phyloP scores from a whole-genome alignment of 495 filamentous ascomycete genomes.

The Diplogelasinospora grovesii region DNA sequence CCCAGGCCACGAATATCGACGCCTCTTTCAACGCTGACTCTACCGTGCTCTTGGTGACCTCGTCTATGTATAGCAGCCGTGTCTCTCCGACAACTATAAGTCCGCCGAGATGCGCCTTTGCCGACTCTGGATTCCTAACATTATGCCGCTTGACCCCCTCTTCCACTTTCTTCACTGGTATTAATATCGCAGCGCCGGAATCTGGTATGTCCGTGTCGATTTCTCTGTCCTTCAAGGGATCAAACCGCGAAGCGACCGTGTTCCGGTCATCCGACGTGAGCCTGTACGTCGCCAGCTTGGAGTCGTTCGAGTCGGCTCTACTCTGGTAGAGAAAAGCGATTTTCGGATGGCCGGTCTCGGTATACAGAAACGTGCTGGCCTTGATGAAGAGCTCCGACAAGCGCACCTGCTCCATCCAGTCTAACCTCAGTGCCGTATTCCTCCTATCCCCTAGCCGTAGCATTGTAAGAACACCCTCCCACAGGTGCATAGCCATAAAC shows the following conservation, averaged over 20 bases:
- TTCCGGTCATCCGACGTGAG: conserved; percentile 46
- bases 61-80: conserved; percentile 73
- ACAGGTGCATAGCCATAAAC: conserved; percentile 80
- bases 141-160: conserved; percentile 46
- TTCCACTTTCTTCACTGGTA: conserved; percentile 63
- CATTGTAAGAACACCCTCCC: conserved; percentile 80
- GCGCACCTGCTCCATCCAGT: conserved; percentile 62
- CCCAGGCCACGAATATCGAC: conserved; percentile 84
- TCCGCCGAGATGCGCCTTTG: conserved; percentile 52
- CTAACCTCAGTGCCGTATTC: conserved; percentile 48
- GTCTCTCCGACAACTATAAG: conserved; percentile 82
- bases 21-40: conserved; percentile 60
- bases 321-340: conserved; percentile 82
- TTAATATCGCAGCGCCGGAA: conserved; percentile 68
- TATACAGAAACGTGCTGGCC: conserved; percentile 73
- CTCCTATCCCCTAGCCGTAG: conserved; percentile 51
- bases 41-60: conserved; percentile 54
- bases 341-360: conserved; percentile 63
- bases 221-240: conserved; percentile 39
- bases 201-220: conserved; percentile 57
- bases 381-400: conserved; percentile 84
- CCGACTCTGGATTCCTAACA: conserved; percentile 39
- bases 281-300: conserved; percentile 55
- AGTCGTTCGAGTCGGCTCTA: conserved; percentile 51
- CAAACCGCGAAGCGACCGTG: conserved; percentile 37